Evolutionary conservation across 208 protist species (phyloP), one percentile per base, ranked within the genome.

Genomic region (Acanthamoeba sp.): DNA sequence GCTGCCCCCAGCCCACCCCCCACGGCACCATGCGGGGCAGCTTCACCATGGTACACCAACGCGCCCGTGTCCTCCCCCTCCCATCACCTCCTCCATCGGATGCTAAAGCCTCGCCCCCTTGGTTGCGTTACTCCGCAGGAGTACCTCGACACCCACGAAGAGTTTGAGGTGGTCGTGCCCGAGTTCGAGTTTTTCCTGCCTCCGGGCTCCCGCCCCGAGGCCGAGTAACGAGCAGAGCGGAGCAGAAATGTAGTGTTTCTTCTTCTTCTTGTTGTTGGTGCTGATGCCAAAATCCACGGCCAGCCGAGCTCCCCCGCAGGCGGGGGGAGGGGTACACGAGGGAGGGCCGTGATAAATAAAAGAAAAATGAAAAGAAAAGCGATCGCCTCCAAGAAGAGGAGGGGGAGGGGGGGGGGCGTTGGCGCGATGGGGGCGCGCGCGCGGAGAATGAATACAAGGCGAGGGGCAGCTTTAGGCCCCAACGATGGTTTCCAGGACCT

Each of bases 171-270:
- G 2, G 59, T 55, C 4, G 87, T 92, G 38, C 59, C 87, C 29
- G 87, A 92, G 59, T 78, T 92, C 38, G 87, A 92, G 59, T 92
- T 92, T 29, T 92, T 92, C 48, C 24, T 92, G 14, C 87, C 87
- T n/a, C 59, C 59, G 0, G 59, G 59, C n/a, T 66, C 59, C 5
- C 59, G 59, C 2, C 50, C 50, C 50, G 50, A 57, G 50, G 50
- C 50, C 45, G 4, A 50, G 45, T n/a, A n/a, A n/a, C n/a, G n/a
- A n/a, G n/a, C n/a, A n/a, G n/a, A n/a, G n/a, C n/a, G 52, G 52
- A 59, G 52, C 52, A 10, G 20, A 59, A 59, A 59, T 59, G 52
- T 20, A 59, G 52, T 24, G 52, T 20, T 59, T 59, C 14, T 59
- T 59, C 20, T 24, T 20, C 20, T 10, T 59, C 20, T 59, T 59